Evolutionary conservation across 2,329 filamentous ascomycete species (phyloP), one percentile per base, ranked within the genome.

Genomic region (Colletotrichum tabaci): DNA sequence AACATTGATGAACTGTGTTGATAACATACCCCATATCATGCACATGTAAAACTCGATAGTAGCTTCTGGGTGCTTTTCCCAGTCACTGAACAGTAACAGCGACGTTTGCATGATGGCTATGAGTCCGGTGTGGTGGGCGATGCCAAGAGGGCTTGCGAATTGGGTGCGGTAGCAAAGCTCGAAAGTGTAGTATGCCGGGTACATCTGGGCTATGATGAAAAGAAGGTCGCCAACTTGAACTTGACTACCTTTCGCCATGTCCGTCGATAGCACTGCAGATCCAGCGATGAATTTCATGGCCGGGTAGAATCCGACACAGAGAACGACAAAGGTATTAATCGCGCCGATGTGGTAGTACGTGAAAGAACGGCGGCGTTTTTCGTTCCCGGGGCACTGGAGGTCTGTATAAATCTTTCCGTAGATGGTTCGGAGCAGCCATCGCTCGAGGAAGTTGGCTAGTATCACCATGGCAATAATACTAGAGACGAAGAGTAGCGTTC

Each of bases 101-200:
- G 73, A 62, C 2, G 65, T 72, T 46, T 74, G 73, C 4, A 47
- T 58, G 35, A 74, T 62, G n/a, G 65, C 49, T 21, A 74, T n/a
- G 2, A 74, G 66, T 1, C 71, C 73, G 16, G 64, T 47, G 4
- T 74, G 73, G n/a, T 74, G 73, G 7, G 73, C 73, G 18, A 74
- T 66, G 23, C 57, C 57, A 5, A 74, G 56, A 9, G 55, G 30
- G n/a, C 72, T 74, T 18, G 71, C 65, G 40, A 70, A 74, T 10
- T 60, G 47, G 26, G 65, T 64, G 50, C 73, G 72, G 35, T 66
- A 74, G 50, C 60, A 67, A 5, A 74, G 50, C 56, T 74, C 73
- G 56, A 74, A 74, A 4, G 70, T 52, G 56, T 74, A 74, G 62
- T 74, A 74, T 3, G 61, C 72, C 52, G 55, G 44, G 66, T 74